These are phyloP conservation scores for Plantago lanceolata DNA, from an alignment of 305 asterid genomes.

Conservation along the genomic window DNA sequence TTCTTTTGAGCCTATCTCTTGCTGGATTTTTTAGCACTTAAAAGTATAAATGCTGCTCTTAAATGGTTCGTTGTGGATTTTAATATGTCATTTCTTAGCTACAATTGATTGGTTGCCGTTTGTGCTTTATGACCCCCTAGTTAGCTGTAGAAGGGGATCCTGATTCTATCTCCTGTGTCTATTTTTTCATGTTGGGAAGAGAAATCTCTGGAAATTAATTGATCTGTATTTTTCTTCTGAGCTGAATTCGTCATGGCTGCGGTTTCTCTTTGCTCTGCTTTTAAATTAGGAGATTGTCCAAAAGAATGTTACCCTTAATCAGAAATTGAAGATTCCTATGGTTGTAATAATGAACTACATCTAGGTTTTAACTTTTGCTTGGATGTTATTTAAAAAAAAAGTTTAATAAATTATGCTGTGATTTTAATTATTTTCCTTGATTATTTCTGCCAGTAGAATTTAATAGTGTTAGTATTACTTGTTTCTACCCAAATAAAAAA, in stretches of 20 bases:
- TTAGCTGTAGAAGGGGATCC: background rate
- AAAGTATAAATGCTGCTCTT: background rate
- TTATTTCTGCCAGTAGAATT: no score
- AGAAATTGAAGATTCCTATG: no score
- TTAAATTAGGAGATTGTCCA: background rate
- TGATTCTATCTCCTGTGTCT: background rate
- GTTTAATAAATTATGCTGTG: no score
- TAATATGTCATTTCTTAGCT: background rate
- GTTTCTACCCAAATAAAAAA: no score
- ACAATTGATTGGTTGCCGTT: background rate
- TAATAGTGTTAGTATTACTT: no score
- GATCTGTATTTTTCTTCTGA: no score
- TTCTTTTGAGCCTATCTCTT: conserved; percentile 3
- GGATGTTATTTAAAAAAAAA: no score
- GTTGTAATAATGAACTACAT: no score
- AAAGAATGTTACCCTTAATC: background rate
- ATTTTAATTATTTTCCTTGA: no score
- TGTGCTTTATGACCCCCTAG: background rate
- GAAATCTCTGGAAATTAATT: background rate
- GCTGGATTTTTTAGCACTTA: conserved; percentile 21
- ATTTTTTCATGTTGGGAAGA: background rate
- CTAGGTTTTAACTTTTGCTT: no score
- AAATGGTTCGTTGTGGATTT: conserved; percentile 11
- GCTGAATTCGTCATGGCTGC: background rate
- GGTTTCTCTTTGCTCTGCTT: background rate